A percentile compares a stretch with the other conserved stretches of the same genome.
phyloP scores from a whole-genome alignment of 805 yeast species.

The Teunomyces funiuensis region DNA sequence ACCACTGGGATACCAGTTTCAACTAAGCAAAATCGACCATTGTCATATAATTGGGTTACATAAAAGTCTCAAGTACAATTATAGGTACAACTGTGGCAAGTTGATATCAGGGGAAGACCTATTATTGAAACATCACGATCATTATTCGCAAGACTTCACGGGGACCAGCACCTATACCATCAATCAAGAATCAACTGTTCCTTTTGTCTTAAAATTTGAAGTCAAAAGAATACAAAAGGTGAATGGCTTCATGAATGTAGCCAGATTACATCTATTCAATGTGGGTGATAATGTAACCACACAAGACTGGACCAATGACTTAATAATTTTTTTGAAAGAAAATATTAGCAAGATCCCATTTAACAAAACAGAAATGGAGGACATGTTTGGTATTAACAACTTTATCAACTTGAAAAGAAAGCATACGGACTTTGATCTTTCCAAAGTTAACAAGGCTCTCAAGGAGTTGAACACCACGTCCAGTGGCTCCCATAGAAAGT shows the following conservation, averaged over 20 bases:
- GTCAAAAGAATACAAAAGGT: not conserved
- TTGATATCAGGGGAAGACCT: not conserved
- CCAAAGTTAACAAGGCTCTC: not conserved
- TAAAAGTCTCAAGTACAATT: not conserved
- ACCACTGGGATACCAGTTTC: not conserved
- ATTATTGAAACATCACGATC: not conserved
- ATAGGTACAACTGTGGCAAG: not conserved
- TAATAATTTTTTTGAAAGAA: not conserved
- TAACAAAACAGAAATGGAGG: not conserved
- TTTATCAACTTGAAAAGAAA: not conserved
- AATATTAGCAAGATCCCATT: not conserved
- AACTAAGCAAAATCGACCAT: not conserved
- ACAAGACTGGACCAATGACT: not conserved
- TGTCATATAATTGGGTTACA: constrained; percentile 2
- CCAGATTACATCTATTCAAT: not conserved
- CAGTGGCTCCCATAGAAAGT: too few species aligned
- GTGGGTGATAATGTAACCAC: not conserved
- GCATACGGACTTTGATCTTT: not conserved
- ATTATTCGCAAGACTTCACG: not conserved
- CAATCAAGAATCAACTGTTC: not conserved
- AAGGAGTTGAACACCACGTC: not conserved
- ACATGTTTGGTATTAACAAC: not conserved
- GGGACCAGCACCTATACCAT: not conserved
- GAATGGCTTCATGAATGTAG: not conserved
- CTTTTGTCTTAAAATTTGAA: not conserved